These are phyloP conservation scores for Pichia sp. DNA, from an alignment of 1,139 yeast genomes.

Conservation along the genomic window DNA sequence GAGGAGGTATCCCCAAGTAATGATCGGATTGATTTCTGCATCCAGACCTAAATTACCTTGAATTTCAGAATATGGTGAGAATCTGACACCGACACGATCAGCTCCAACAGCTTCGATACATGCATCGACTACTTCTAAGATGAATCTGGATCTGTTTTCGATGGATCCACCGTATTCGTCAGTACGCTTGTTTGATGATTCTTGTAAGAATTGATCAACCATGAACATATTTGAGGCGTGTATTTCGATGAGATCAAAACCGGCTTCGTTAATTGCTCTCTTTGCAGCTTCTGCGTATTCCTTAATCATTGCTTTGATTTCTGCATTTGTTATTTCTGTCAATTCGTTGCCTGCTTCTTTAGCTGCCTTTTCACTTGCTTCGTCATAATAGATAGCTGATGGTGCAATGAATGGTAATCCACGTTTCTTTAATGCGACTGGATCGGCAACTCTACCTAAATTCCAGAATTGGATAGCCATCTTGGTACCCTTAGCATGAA, in stretches of 20 bases:
- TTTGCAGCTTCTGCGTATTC: slow-evolving; percentile 47
- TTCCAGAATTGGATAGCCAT: slow-evolving; percentile 59
- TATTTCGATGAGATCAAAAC: slow-evolving; percentile 50
- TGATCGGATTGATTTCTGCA: slow-evolving; percentile 39
- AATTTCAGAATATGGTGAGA: slow-evolving; percentile 57
- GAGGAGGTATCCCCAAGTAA: slow-evolving; percentile 38
- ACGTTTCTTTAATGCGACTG: slow-evolving; percentile 39
- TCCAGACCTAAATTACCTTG: slow-evolving; percentile 39
- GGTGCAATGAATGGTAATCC: slow-evolving; percentile 45
- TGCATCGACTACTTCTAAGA: slow-evolving; percentile 39
- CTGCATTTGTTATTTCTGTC: slow-evolving; percentile 35
- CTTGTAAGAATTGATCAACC: slow-evolving; percentile 41
- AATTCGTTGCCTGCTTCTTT: slow-evolving; percentile 37
- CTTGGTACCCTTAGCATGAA: slow-evolving; percentile 52
- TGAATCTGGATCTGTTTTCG: slow-evolving; percentile 40
- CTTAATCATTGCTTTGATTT: slow-evolving; percentile 37
- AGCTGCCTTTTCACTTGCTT: slow-evolving; percentile 34
- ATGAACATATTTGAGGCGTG: slow-evolving; percentile 58
- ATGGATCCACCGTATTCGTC: slow-evolving; percentile 55
- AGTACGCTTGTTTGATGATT: slow-evolving; percentile 41
- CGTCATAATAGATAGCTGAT: slow-evolving; percentile 40
- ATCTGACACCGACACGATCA: slow-evolving; percentile 49
- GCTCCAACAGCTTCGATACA: slow-evolving; percentile 35
- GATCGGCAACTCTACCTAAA: slow-evolving; percentile 54
- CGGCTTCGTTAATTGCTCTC: slow-evolving; percentile 44